These are phyloP conservation scores for Fusarium vanettenii DNA, from an alignment of 2,329 filamentous ascomycete species.

Conservation along the genomic window DNA sequence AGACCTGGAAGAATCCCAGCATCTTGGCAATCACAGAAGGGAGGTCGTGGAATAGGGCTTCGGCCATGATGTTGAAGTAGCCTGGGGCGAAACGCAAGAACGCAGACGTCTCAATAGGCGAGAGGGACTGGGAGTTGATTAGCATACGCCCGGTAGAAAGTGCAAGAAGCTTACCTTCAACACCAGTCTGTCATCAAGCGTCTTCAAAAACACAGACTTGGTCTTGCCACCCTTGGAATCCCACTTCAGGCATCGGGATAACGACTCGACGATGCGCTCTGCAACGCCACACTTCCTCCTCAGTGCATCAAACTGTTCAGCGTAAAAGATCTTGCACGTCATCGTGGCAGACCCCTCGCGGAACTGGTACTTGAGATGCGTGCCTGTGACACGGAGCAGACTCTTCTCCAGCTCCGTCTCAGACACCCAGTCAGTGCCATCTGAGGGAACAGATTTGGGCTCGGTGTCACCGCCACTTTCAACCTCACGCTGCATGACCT, in stretches of 20 bases:
- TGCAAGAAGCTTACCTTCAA: slow-evolving; percentile 68
- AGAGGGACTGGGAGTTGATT: slow-evolving; percentile 72
- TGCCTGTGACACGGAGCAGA: slow-evolving; percentile 84
- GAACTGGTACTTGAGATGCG: slow-evolving; percentile 96
- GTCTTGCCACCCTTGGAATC: slow-evolving; percentile 98
- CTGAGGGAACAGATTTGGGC: slow-evolving; percentile 48
- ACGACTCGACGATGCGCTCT: slow-evolving; percentile 92
- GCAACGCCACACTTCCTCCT: slow-evolving; percentile 92
- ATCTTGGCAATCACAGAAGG: slow-evolving; percentile 99
- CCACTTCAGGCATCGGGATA: slow-evolving; percentile 97
- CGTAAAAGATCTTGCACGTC: slow-evolving; percentile 98
- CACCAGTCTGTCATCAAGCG: slow-evolving; percentile 91
- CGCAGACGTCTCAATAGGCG: slow-evolving; percentile 89
- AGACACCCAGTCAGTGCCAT: slow-evolving; percentile 56
- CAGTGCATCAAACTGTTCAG: slow-evolving; percentile 96
- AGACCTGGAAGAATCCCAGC: slow-evolving; percentile 97
- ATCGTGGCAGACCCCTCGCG: slow-evolving; percentile 93
- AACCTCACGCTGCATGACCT: slow-evolving; percentile 53
- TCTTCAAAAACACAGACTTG: slow-evolving; percentile 97
- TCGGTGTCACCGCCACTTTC: slow-evolving; percentile 47
- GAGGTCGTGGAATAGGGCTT: slow-evolving; percentile 93
- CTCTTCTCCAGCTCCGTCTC: slow-evolving; percentile 87
- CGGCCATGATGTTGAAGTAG: slow-evolving; percentile 97
- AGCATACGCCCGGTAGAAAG: background rate
- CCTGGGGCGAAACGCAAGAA: slow-evolving; percentile 96